These are phyloP conservation scores for Odonthalia washingtoniensis DNA, from an alignment of 31 red algal genomes.

Conservation along the genomic window DNA sequence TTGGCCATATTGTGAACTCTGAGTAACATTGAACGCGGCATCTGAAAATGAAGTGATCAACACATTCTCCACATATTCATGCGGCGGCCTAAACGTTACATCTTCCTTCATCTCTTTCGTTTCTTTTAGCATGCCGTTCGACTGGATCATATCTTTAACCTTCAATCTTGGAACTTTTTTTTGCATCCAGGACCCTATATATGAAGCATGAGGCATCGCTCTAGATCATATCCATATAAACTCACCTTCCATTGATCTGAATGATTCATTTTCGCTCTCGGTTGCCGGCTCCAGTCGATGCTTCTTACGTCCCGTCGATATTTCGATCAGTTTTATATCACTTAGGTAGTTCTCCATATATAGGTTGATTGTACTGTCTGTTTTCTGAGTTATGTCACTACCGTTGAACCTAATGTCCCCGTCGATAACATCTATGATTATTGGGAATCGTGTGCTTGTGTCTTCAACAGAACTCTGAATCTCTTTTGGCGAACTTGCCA, in stretches of 20 bases:
- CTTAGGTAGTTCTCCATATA: not conserved
- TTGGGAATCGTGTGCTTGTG: not conserved
- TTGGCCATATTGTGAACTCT: not conserved
- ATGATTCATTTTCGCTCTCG: not conserved
- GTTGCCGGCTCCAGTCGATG: not conserved
- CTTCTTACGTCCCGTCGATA: not conserved
- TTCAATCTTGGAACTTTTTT: not conserved
- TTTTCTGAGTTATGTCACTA: not conserved
- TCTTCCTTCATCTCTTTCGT: not conserved
- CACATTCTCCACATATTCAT: not conserved
- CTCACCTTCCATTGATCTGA: not conserved
- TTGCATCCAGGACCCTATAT: not conserved
- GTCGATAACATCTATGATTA: conserved; percentile 23
- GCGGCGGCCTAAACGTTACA: not conserved
- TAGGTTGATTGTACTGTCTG: not conserved
- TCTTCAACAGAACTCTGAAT: not conserved
- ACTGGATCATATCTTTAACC: not conserved
- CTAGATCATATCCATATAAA: not conserved
- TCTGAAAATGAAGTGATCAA: not conserved
- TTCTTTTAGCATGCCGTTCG: not conserved
- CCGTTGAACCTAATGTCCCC: conserved; percentile 15
- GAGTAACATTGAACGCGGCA: not conserved
- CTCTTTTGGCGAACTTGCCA: not conserved
- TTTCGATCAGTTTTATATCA: not conserved
- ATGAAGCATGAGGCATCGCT: not conserved